Evolutionary conservation across 495 filamentous ascomycete genomes (phyloP), one percentile per base, ranked within the genome.

Genomic region (Penicilliopsis zonata): DNA sequence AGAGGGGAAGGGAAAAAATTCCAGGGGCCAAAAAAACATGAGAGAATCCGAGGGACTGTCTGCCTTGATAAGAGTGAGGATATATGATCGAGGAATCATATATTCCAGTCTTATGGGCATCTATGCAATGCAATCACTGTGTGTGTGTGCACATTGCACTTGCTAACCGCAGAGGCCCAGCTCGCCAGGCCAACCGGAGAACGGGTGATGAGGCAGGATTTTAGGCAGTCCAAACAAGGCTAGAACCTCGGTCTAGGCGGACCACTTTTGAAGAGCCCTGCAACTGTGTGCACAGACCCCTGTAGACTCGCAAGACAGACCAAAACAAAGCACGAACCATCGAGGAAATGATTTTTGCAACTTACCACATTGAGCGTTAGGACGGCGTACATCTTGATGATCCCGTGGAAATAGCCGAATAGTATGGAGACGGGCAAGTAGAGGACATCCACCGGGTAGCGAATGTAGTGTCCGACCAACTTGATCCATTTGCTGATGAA

Each of bases 401-500:
- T 49, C 18, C 80, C 78, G 50, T 86, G 80, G 44, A 83, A 70
- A 50, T 81, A 86, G 25, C 80, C 79, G 40, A 87, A 87, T 3
- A 84, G 33, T 26, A 88, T 72, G 2, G 78, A 82, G n/a, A 76
- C 61, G 3, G 82, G 81, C 19, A 87, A 49, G 38, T 74, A 72
- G 18, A 77, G 36, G 26, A 82, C 62, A 44, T 90, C 82, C 13
- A 61, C 59, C 1, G 82, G 80, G 43, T 83, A 70, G 17, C 70
- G 73, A 38, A 73, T 59, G 53, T 85, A 85, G 42, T 86, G 72
- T 3, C 77, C 80, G 25, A 82, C 43, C 13, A 86, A 51, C 54
- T 87, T 87, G 52, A 87, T 67, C 25, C 77, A 70, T 53, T 87
- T 87, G 58, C 75, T 81, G 52, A 74, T 69, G 46, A 82, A 68